Evolutionary conservation across 768 basidiomycete genomes (phyloP), one percentile per base, ranked within the genome.

Genomic region (Boletus rubropictus): DNA sequence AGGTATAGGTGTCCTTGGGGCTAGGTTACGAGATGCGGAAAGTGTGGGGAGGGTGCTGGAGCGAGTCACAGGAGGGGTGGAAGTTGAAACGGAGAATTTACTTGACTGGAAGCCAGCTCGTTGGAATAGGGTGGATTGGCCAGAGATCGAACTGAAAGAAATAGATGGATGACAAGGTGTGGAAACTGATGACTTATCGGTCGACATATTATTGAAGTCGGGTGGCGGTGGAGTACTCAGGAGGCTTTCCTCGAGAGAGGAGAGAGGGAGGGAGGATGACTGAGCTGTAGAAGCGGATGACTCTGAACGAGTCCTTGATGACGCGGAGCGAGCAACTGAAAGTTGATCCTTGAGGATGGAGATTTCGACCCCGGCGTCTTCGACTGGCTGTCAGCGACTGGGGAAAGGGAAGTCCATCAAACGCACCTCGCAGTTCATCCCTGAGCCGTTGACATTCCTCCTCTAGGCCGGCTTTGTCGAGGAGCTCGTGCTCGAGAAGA

Each of bases 351-450:
- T 84, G 47, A 95, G 72, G 44, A 93, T 87, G 17, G 81, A 78
- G 22, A 91, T 78, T 66, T 96, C 93, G 42, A 82, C 84, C 51
- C 82, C 86, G 44, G 89, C 81, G 70, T 95, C 93, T 95, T 56
- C 27, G 39, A 38, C 37, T 39, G 38, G 47, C 39, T 61, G 50
- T 67, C 15, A 58, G 44, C 14, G 27, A 27, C 28, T 36, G 33
- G 47, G 39, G 27, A 28, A 48, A 20, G 35, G 25, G 15, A 28
- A 28, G 34, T 3, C 12, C 8, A 43, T 27, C 73, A 50, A 54
- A 89, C 77, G 50, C 49, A 93, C 95, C 95, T 81, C 93, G 74
- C 34, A 97, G 69, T 61, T 98, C 94, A 59, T 98, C 96, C 64
- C 82, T 91, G 49, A 95, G 64, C 37, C 96, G 79, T 66, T 98